These are phyloP conservation scores for Rhodotorula sp. DNA, from an alignment of 1,284 basidiomycete genomes.

Conservation along the genomic window DNA sequence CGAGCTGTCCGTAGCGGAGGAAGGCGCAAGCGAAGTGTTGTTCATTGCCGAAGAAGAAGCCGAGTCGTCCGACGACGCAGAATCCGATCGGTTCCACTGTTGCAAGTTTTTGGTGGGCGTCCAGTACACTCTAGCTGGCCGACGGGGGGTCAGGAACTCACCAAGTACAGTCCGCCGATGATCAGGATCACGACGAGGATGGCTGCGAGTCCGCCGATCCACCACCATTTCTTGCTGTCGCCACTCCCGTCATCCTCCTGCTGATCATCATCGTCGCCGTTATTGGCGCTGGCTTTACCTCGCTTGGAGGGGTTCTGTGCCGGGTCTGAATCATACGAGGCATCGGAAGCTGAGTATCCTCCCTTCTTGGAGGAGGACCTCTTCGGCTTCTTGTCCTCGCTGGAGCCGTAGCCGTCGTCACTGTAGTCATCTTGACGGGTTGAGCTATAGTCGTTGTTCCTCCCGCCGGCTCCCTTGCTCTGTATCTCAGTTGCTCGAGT, in stretches of 20 bases:
- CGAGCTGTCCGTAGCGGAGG: not conserved
- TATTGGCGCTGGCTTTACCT: not conserved
- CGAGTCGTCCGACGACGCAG: not conserved
- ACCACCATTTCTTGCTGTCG: slow-evolving; percentile 2
- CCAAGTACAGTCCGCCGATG: not conserved
- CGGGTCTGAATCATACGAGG: not conserved
- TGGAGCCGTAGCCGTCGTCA: not conserved
- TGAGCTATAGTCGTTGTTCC: not conserved
- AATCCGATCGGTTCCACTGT: not conserved
- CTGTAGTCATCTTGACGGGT: not conserved
- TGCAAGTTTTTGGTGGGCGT: no score
- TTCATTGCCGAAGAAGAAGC: not conserved
- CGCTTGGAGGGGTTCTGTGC: not conserved
- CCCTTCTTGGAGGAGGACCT: not conserved
- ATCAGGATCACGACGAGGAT: not conserved
- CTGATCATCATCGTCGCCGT: no score
- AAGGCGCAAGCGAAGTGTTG: not conserved
- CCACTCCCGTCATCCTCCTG: not conserved
- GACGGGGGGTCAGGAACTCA: not conserved
- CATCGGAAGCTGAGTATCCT: no score
- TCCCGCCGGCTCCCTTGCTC: not conserved
- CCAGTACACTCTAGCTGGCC: no score
- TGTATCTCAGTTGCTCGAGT: not conserved
- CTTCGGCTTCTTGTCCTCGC: not conserved
- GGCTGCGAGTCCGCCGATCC: not conserved